Base-by-base conservation (phyloP, 257 asterid species). In the Penstemon barbatus region DNA sequence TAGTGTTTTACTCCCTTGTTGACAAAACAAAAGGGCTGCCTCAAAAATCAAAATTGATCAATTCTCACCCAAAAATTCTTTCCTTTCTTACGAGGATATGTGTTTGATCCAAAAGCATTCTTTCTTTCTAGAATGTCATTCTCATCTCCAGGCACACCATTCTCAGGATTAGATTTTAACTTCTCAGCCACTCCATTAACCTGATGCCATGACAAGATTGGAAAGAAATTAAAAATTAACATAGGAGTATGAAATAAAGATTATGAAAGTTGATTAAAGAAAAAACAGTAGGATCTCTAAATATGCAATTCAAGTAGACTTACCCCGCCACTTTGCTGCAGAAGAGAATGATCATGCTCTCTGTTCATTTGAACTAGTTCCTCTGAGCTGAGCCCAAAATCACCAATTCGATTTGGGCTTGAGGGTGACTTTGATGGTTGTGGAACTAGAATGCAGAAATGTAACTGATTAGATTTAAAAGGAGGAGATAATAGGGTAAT, bases 21-120 rank as follows among this genome's bases (percentile, higher is more conserved):
- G 8, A 61, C 15, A 45, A 48, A 40, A 65, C 51, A 62, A 19
- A 68, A 53, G 4, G 19, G 65, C 51, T 8, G 72, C 39, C 61
- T 44, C 19, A 40, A 43, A 51, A 50, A 36, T 46, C 41, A 25
- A 19, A 63, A 70, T 11, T 50, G 48, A 72, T 60, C 7, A 42
- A 75, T 59, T 61, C 63, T 73, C 73, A 93, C 97, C 98, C 95
- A 90, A 72, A 90, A 93, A 81, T 85, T 83, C 43, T 90, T 78
- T 18, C 97, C 98, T 75, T 93, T 93, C 83, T 93, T 93, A 61
- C 90, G 86, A 68, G 98, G 98, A 77, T 93, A 93, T 51, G 97
- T 90, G 79, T 93, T 93, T 49, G 98, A 82, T 72, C 98, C 98
- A 82, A 86, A 93, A 65, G 83, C 84, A 52, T 77, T 82, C 80